Percentiles rank a stretch among this genome's conserved stretches.
phyloP scores from a whole-genome alignment of 805 yeast species.

The Geotrichum ghanense region DNA sequence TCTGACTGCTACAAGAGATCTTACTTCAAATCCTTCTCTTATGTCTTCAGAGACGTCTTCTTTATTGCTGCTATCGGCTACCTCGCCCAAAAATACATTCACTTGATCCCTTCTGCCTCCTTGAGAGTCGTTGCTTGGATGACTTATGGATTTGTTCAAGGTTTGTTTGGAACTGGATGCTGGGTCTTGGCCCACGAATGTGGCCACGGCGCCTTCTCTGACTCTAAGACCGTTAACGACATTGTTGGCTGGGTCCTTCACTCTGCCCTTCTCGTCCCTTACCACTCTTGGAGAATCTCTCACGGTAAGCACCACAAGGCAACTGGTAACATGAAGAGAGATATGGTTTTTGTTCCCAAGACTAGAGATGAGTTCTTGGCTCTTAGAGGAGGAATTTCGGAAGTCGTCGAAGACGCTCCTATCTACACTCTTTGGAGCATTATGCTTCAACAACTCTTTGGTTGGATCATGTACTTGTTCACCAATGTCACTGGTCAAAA shows the following conservation, averaged over 20 bases:
- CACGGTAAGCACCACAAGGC: conserved; percentile 88
- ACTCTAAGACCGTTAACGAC: conserved; percentile 62
- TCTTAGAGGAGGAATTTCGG: conserved; percentile 28
- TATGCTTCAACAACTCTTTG: conserved; percentile 61
- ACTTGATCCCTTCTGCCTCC: conserved; percentile 31
- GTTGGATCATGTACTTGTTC: conserved; percentile 58
- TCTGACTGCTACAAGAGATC: conserved; percentile 61
- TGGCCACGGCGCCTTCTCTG: conserved; percentile 80
- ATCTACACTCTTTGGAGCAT: conserved; percentile 45
- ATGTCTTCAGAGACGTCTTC: conserved; percentile 55
- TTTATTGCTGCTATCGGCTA: conserved; percentile 36
- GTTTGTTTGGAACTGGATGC: conserved; percentile 62
- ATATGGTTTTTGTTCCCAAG: conserved; percentile 76
- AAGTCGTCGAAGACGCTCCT: conserved; percentile 66
- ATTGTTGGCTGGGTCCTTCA: conserved; percentile 76
- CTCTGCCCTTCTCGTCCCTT: conserved; percentile 70
- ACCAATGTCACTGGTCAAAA: conserved; percentile 71
- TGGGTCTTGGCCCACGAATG: conserved; percentile 90
- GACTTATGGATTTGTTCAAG: conserved; percentile 41
- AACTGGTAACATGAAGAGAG: conserved; percentile 72
- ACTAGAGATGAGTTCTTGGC: conserved; percentile 46
- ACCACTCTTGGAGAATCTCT: conserved; percentile 75
- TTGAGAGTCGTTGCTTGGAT: conserved; percentile 51
- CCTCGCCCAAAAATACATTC: conserved; percentile 44
- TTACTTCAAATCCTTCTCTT: conserved; percentile 41